phyloP scores from a whole-genome alignment of 805 yeast species.

The Candida wancherniae region DNA sequence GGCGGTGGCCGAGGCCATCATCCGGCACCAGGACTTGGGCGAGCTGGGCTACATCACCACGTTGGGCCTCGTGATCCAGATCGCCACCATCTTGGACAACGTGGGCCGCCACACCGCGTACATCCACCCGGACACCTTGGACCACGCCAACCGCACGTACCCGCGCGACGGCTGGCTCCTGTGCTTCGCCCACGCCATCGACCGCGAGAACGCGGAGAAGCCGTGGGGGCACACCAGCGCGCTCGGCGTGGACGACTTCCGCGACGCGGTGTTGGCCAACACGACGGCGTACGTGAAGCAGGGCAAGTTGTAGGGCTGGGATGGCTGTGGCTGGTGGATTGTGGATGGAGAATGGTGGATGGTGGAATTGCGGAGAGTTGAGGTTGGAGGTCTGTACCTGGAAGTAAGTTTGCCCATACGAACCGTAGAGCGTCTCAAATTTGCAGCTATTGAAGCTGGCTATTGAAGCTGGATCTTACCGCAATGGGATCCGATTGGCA shows the following conservation, averaged over 20 bases:
- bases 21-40: conserved; percentile 33
- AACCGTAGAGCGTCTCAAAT: no score
- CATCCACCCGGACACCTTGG: conserved; percentile 26
- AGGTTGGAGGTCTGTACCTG: no score
- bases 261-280: conserved; percentile 26
- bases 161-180: conserved; percentile 26
- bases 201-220: conserved; percentile 24
- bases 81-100: conserved; percentile 31
- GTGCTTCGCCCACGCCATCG: conserved; percentile 30
- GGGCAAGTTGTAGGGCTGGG: no score
- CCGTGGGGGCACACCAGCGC: conserved; percentile 37
- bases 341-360: no score
- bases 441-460: no score
- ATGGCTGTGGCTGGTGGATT: no score
- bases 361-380: no score
- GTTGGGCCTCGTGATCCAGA: conserved; percentile 29
- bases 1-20: conserved; percentile 32
- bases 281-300: no score
- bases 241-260: conserved; percentile 26
- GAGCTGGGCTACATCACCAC: conserved; percentile 29
- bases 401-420: no score
- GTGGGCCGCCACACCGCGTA: conserved; percentile 25
- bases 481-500: no score
- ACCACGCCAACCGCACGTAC: conserved; percentile 21
- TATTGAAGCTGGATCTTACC: no score